A percentile compares a stretch with the other conserved stretches of the same genome.
Conservation (phyloP, 2,329 filamentous ascomycete species). For the Trichophyton benhamiae region DNA sequence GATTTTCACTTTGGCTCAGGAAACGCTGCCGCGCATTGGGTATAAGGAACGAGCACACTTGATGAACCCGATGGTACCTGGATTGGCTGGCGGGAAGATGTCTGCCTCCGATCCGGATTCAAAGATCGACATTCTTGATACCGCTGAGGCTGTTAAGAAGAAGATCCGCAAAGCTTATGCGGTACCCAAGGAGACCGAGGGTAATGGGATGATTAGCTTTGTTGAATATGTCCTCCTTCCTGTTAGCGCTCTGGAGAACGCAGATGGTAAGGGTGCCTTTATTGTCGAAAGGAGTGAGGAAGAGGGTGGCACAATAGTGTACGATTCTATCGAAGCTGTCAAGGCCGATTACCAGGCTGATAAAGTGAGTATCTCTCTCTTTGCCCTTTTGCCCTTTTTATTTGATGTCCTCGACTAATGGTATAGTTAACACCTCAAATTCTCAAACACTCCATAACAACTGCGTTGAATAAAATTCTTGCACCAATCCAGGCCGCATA, state of each 20-base stretch:
- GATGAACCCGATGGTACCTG: slow-evolving; percentile 83
- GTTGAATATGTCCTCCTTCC: slow-evolving; percentile 80
- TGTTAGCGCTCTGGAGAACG: slow-evolving; percentile 48
- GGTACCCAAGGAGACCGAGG: slow-evolving; percentile 61
- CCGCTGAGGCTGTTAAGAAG: slow-evolving; percentile 59
- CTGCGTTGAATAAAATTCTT: slow-evolving; percentile 60
- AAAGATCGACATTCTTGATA: slow-evolving; percentile 88
- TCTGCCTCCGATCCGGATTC: slow-evolving; percentile 49
- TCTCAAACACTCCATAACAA: slow-evolving; percentile 71
- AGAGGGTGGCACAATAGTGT: slow-evolving; percentile 64
- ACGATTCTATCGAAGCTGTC: slow-evolving; percentile 61
- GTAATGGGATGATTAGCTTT: slow-evolving; percentile 77
- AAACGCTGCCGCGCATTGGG: slow-evolving; percentile 72
- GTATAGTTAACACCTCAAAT: slow-evolving; percentile 65
- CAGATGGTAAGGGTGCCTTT: slow-evolving; percentile 48
- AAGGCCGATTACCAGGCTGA: slow-evolving; percentile 71
- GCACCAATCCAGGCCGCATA: slow-evolving; percentile 66
- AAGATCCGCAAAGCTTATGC: slow-evolving; percentile 80
- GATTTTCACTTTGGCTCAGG: slow-evolving; percentile 73
- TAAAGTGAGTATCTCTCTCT: slow-evolving; percentile 42
- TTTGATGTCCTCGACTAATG: neutral
- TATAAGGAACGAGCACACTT: slow-evolving; percentile 66
- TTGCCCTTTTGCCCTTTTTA: neutral
- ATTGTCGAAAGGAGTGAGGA: slow-evolving; percentile 49
- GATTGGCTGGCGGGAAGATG: slow-evolving; percentile 77